phyloP scores from a whole-genome alignment of 345 rosid genomes.

The Arabidopsis arenosa region DNA sequence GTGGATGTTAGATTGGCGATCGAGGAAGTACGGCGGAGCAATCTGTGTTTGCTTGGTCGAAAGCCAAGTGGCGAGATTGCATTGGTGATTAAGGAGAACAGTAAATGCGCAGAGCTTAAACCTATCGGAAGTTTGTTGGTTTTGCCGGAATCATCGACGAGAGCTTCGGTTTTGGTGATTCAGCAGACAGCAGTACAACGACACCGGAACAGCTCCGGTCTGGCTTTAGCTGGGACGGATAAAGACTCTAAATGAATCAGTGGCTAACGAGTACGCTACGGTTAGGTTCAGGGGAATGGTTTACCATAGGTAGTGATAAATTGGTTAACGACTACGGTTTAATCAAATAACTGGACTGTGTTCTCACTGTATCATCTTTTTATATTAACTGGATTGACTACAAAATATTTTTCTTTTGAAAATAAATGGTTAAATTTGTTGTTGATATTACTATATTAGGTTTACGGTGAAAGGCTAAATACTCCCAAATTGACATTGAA shows the following conservation, averaged over 20 bases:
- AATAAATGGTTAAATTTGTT: constrained; percentile 4
- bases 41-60: constrained; percentile 61
- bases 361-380: background rate
- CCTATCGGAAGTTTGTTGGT: constrained; percentile 56
- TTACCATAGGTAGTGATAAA: constrained; percentile 3
- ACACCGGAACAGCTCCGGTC: constrained; percentile 30
- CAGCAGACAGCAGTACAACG: constrained; percentile 46
- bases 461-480: background rate
- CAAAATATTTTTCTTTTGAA: background rate
- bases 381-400: no score
- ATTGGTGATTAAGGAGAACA: constrained; percentile 44
- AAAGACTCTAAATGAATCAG: constrained; percentile 39
- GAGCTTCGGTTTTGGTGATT: constrained; percentile 62
- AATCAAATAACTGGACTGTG: background rate
- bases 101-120: constrained; percentile 62
- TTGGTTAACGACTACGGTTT: constrained; percentile 14
- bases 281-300: constrained; percentile 13
- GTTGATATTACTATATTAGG: background rate
- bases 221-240: constrained; percentile 37
- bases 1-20: constrained; percentile 52
- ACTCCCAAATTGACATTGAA: no score
- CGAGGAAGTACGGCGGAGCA: constrained; percentile 48
- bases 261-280: background rate
- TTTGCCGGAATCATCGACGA: constrained; percentile 49
- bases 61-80: constrained; percentile 57